Evolutionary conservation across 768 basidiomycete genomes (phyloP), one percentile per base, ranked within the genome.

Genomic region (Mycena capillaripes): DNA sequence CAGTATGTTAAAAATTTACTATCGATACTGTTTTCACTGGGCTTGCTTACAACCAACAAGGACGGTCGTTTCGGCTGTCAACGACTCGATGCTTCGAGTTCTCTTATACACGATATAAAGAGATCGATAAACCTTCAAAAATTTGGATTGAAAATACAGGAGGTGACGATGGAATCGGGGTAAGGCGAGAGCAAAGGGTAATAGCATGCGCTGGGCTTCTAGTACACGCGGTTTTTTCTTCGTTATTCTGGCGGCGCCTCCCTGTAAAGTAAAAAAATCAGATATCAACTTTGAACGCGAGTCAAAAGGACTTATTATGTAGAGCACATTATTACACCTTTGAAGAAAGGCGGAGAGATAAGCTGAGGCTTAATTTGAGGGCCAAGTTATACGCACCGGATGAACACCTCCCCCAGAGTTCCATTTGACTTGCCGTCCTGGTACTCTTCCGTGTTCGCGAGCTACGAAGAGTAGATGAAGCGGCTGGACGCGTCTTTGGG

Each of bases 371-470:
- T 64, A 16, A 25, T 63, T 30, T 42, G 38, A 72, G 30, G 65
- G 66, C 56, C 30, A 16, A 48, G 27, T 46, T 44, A 48, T 38
- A 80, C 93, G 71, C 78, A 96, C 96, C 98, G 91, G 81, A 99
- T 98, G 84, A 99, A 98, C 52, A 99, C 97, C 84, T 99, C 98
- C 75, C 98, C 98, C n/a, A 99, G 86, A 1, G 97, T 93, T 38
- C 98, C 98, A 72, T 95, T 98, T 10, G 96, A 97, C 82, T 95
- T 90, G 27, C 97, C 97, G 76, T 98, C 95, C 81, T 98, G 97
- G 77, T 93, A 97, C 81, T 99, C 98, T 82, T 99, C 98, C 3
- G 98, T 97, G 82, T 99, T 99, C n/a, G 97, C 97, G 62, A 99
- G 88, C 97, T 99, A 75, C n/a, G 7, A 67, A 27, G 38, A 17